Evolutionary conservation across 139 green algal species (phyloP).

Genomic region (Spirogloea muscicola): DNA sequence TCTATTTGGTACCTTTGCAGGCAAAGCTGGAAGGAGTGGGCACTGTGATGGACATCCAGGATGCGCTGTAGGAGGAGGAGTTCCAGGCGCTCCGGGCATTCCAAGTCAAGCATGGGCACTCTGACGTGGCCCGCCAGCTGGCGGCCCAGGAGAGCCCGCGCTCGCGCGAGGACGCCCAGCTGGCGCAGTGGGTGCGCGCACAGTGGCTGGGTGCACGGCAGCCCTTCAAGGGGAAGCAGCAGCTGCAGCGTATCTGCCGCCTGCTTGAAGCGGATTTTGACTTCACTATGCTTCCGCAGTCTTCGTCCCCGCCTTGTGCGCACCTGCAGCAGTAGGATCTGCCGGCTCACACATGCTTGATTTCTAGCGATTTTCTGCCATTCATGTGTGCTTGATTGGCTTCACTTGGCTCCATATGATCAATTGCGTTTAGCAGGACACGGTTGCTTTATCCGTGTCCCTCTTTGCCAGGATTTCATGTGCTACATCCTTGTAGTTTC

Average conservation of each 20-base stretch:
- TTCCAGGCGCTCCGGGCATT: conserved; percentile 12
- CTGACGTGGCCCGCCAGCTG: neutral
- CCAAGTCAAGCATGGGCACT: conserved; percentile 17
- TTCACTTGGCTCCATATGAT: too few relatives aligned
- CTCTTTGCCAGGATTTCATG: too few relatives aligned
- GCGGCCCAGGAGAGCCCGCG: neutral
- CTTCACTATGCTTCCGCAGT: too few relatives aligned
- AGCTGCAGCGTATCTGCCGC: conserved; percentile 19
- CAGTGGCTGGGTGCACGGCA: conserved; percentile 5
- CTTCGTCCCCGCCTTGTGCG: too few relatives aligned
- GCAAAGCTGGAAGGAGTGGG: conserved; percentile 3
- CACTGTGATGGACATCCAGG: conserved; percentile 22
- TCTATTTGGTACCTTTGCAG: too few relatives aligned
- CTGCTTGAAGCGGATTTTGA: conserved; percentile 19
- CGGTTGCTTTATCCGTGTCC: too few relatives aligned
- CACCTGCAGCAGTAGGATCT: too few relatives aligned
- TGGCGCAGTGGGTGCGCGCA: conserved; percentile 16
- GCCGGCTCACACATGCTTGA: too few relatives aligned
- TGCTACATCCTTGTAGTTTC: too few relatives aligned
- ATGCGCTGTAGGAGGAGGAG: conserved; percentile 26
- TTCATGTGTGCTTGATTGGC: too few relatives aligned
- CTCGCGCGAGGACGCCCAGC: neutral
- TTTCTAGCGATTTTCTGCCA: too few relatives aligned
- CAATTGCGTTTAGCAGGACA: too few relatives aligned
- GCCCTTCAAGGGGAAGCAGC: conserved; percentile 5